Conservation (phyloP, 768 basidiomycete species). For the Rhizopogon roseolus region DNA sequence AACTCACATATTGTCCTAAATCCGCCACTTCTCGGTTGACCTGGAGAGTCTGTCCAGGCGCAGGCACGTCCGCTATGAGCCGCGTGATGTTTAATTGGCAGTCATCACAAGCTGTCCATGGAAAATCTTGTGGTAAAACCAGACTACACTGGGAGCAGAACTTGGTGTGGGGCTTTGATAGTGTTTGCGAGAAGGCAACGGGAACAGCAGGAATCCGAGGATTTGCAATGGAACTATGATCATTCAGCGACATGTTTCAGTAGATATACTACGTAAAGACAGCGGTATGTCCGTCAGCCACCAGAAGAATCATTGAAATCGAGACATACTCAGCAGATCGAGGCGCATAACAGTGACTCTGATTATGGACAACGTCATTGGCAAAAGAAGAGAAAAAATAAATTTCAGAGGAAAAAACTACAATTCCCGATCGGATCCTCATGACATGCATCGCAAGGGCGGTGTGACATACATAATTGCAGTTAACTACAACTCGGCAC, state of each 20-base stretch:
- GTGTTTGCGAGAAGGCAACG: neutral
- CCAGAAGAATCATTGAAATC: neutral
- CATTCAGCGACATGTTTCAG: neutral
- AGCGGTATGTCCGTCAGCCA: neutral
- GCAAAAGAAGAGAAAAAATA: neutral
- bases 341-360: neutral
- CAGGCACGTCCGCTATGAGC: neutral
- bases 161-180: neutral
- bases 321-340: neutral
- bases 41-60: no score
- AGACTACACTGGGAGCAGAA: neutral
- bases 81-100: neutral
- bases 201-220: neutral
- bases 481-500: neutral
- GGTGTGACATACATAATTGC: neutral
- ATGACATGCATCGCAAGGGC: neutral
- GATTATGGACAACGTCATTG: no score
- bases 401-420: neutral
- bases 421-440: constrained; percentile 1
- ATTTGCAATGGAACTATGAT: neutral
- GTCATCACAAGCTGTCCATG: constrained; percentile 1
- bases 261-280: neutral
- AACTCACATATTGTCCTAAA: constrained; percentile 2
- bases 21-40: neutral
- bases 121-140: neutral